A percentile compares a stretch with the other conserved stretches of the same genome.
These are phyloP conservation scores for Aspergillus quadricinctus DNA, from an alignment of 2,329 filamentous ascomycete genomes.

Conservation along the genomic window DNA sequence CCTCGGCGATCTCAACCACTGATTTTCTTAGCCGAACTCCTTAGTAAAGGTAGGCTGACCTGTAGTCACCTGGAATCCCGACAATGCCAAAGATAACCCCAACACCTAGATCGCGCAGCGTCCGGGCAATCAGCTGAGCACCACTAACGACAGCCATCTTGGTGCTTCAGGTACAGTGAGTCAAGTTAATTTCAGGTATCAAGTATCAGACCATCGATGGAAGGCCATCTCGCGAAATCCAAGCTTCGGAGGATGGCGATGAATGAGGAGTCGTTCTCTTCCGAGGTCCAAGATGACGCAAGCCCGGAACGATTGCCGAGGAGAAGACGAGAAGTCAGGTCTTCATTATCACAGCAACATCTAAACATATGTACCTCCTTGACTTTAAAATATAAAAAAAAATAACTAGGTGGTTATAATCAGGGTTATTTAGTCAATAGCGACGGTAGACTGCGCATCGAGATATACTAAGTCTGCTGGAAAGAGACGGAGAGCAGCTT, in stretches of 20 bases:
- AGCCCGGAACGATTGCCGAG: not conserved
- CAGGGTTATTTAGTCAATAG: no score
- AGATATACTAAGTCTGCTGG: no score
- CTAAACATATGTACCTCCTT: not conserved
- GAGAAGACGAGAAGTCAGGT: not conserved
- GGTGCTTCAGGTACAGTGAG: not conserved
- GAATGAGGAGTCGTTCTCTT: not conserved
- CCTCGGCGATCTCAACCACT: slow-evolving; percentile 54
- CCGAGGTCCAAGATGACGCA: slow-evolving; percentile 4
- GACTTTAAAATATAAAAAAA: not conserved
- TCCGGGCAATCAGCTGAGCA: slow-evolving; percentile 46
- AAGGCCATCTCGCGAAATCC: not conserved
- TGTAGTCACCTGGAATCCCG: slow-evolving; percentile 40
- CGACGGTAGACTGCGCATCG: no score
- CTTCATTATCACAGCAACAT: not conserved
- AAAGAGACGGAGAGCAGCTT: not conserved
- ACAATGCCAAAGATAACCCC: slow-evolving; percentile 54
- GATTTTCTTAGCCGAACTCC: no score
- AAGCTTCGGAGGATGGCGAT: not conserved
- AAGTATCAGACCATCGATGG: not conserved
- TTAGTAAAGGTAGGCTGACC: no score
- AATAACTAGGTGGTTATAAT: not conserved
- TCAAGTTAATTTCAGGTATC: not conserved
- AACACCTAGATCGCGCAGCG: slow-evolving; percentile 48
- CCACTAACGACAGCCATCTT: slow-evolving; percentile 31